A percentile compares a stretch with the other conserved stretches of the same genome.
These are phyloP conservation scores for Cubamyces sp. DNA, from an alignment of 768 basidiomycete species.

Conservation along the genomic window DNA sequence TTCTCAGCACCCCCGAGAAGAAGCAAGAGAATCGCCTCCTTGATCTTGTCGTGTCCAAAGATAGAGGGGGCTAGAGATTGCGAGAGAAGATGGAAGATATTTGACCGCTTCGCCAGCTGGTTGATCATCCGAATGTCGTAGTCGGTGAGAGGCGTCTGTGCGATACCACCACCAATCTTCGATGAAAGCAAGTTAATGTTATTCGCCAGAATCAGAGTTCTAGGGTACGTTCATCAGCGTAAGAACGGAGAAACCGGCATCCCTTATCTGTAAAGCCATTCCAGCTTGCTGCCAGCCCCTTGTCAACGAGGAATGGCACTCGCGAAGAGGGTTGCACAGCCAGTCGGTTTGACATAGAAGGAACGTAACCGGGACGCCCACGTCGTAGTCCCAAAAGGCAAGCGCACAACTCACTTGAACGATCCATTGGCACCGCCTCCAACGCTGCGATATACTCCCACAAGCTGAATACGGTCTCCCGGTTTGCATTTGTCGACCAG, in stretches of 20 bases:
- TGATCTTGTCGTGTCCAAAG: slow-evolving; percentile 95
- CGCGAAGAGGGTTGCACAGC: too few relatives aligned
- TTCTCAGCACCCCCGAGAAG: slow-evolving; percentile 97
- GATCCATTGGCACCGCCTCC: slow-evolving; percentile 89
- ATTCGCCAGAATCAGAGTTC: slow-evolving; percentile 92
- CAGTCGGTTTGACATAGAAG: too few relatives aligned
- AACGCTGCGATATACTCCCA: slow-evolving; percentile 92
- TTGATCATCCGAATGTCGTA: slow-evolving; percentile 96
- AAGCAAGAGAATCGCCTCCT: slow-evolving; percentile 89
- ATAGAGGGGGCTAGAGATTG: slow-evolving; percentile 97
- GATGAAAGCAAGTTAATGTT: slow-evolving; percentile 94
- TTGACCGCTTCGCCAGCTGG: slow-evolving; percentile 83
- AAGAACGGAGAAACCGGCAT: not conserved
- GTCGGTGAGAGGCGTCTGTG: slow-evolving; percentile 89
- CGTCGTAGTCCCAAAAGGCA: not conserved
- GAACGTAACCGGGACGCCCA: not conserved
- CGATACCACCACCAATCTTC: slow-evolving; percentile 93
- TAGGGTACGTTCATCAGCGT: slow-evolving; percentile 38
- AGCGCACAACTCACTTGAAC: slow-evolving; percentile 75
- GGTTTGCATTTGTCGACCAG: slow-evolving; percentile 97
- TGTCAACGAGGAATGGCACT: too few relatives aligned
- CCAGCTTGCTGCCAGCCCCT: not conserved
- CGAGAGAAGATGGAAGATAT: slow-evolving; percentile 88
- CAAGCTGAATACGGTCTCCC: slow-evolving; percentile 95
- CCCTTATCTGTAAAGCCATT: too few relatives aligned